Conservation (phyloP, 2,329 filamentous ascomycete genomes). For the Blastomyces silverae region DNA sequence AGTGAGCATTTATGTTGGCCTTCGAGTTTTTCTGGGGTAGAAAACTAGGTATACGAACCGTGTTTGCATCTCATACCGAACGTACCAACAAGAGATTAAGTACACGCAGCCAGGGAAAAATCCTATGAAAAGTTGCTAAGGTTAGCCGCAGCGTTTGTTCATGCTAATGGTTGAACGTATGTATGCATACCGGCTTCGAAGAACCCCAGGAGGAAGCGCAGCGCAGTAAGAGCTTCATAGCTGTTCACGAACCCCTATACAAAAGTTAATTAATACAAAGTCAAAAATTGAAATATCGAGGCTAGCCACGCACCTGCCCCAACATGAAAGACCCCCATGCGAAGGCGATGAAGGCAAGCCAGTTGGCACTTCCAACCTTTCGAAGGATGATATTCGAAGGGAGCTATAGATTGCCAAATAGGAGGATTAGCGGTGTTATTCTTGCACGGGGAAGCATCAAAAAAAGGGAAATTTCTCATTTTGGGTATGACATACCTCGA, state of each 20-base stretch:
- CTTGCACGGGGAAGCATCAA: not conserved
- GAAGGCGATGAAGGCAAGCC: slow-evolving; percentile 26
- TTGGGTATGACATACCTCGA: slow-evolving; percentile 46
- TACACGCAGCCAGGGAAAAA: slow-evolving; percentile 54
- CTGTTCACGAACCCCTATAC: slow-evolving; percentile 20
- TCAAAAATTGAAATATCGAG: slow-evolving; percentile 4
- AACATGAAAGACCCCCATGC: slow-evolving; percentile 25
- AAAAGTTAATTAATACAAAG: slow-evolving; percentile 17
- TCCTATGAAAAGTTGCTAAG: slow-evolving; percentile 14
- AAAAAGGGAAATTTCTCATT: not conserved
- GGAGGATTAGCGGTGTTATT: not conserved
- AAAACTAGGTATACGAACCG: slow-evolving; percentile 27
- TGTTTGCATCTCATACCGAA: slow-evolving; percentile 31
- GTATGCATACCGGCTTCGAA: slow-evolving; percentile 32
- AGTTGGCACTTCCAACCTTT: slow-evolving; percentile 49
- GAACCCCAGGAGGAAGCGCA: slow-evolving; percentile 15
- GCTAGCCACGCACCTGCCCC: slow-evolving; percentile 20
- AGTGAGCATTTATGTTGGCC: slow-evolving; percentile 23
- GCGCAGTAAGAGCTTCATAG: slow-evolving; percentile 6
- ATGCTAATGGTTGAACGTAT: slow-evolving; percentile 41
- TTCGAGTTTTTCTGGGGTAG: slow-evolving; percentile 8
- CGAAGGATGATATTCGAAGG: slow-evolving; percentile 63
- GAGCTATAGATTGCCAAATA: slow-evolving; percentile 26
- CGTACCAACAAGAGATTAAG: slow-evolving; percentile 62
- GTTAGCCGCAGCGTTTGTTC: slow-evolving; percentile 2